Evolutionary conservation across 305 asterid genomes (phyloP).

Genomic region (Fraxinus nigra): DNA sequence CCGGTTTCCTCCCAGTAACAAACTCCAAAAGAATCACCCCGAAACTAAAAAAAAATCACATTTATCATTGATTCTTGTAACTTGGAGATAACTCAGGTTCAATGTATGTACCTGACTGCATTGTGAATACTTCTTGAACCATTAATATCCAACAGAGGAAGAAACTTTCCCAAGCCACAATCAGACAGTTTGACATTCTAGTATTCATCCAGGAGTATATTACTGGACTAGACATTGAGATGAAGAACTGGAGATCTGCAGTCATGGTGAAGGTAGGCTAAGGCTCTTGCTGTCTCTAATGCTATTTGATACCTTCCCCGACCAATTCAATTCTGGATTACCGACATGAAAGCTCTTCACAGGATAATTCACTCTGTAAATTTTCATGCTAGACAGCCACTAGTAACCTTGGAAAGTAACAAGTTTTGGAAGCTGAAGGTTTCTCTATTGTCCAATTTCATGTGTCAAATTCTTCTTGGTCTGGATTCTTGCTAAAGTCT

Average conservation of each 20-base stretch:
- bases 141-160: conserved; percentile 50
- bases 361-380: conserved; percentile 59
- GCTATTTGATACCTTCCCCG: conserved; percentile 68
- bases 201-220: conserved; percentile 58
- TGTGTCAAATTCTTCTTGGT: conserved; percentile 82
- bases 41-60: conserved; percentile 63
- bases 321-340: conserved; percentile 65
- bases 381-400: conserved; percentile 76
- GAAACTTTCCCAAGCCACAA: conserved; percentile 63
- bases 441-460: conserved; percentile 71
- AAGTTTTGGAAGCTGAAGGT: conserved; percentile 59
- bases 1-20: conserved; percentile 80
- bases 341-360: conserved; percentile 64
- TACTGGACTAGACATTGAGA: conserved; percentile 72
- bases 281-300: conserved; percentile 65
- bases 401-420: conserved; percentile 77
- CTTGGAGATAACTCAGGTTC: conserved; percentile 86
- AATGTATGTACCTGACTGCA: conserved; percentile 58
- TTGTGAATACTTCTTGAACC: conserved; percentile 61
- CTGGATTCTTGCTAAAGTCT: conserved; percentile 66
- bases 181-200: conserved; percentile 61
- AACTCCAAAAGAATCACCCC: conserved; percentile 75
- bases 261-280: conserved; percentile 85
- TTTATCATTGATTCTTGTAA: conserved; percentile 47
- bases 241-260: conserved; percentile 79